Evolutionary conservation across 352 stramenopile species (phyloP), one percentile per base, ranked within the genome.

Genomic region (Globisporangium takayamanum): DNA sequence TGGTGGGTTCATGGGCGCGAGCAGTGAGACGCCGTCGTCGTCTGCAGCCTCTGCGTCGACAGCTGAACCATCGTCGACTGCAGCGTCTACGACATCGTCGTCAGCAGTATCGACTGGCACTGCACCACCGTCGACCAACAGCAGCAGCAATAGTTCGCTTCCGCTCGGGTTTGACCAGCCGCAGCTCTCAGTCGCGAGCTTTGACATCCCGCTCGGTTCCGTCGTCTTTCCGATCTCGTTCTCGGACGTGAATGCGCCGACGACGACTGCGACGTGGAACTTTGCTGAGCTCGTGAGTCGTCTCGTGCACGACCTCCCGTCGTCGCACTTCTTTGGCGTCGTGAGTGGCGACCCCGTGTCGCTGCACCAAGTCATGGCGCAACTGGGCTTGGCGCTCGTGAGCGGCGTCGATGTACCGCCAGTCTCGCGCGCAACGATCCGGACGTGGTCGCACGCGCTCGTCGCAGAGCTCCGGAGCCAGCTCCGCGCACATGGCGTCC

Each of bases 401-500:
- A 85, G 78, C 41, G 80, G 80, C 6, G 55, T 80, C 16, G 76
- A 88, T 59, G 58, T 90, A 11, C 80, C 80, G n/a, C 65, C 71
- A n/a, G 70, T 88, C 14, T 77, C 75, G 7, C 73, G 78, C 12
- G 64, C 74, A 22, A 75, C 57, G 30, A 81, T 88, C 50, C 80
- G 70, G 30, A 72, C 70, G 11, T 90, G 80, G 80, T 73, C 69
- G 25, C 68, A 69, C n/a, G 62, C 73, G 22, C 60, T 87, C 28
- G 53, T 83, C 18, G 57, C 36, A 42, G 78, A 87, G 53, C 60
- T 88, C 1, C 74, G 69, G 14, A 57, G 66, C 54, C 70, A 87
- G n/a, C 53, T 87, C 45, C 61, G 64, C 22, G 56, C 55, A 1
- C 62, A 74, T 28, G 66, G 66, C 11, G 57, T 88, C 18, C 71